Evolutionary conservation across 495 filamentous ascomycete genomes (phyloP).

Genomic region (Corynascus novoguineensis): DNA sequence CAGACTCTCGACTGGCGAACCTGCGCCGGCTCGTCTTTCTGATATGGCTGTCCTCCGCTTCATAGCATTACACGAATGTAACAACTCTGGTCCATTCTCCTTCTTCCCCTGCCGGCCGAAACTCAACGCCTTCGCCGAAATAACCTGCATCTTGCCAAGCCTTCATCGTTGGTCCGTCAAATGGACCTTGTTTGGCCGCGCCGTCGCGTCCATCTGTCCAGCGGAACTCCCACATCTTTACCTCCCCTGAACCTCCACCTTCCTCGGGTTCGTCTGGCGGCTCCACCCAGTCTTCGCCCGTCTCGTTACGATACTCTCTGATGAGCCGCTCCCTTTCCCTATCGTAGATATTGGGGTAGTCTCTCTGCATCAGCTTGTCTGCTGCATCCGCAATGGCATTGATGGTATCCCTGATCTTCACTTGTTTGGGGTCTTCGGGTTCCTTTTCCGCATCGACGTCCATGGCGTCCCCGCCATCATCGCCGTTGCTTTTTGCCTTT

Average conservation of each 20-base stretch:
- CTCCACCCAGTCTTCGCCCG: constrained; percentile 87
- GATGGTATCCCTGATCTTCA: constrained; percentile 62
- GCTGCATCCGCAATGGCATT: constrained; percentile 82
- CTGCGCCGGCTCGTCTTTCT: not conserved
- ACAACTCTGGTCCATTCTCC: constrained; percentile 56
- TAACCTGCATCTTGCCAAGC: constrained; percentile 88
- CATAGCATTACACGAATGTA: constrained; percentile 51
- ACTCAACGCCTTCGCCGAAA: constrained; percentile 91
- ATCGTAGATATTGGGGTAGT: constrained; percentile 84
- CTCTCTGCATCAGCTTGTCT: constrained; percentile 73
- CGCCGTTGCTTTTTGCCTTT: constrained; percentile 33
- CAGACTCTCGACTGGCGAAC: not conserved
- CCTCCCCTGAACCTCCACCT: constrained; percentile 12
- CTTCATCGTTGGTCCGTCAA: constrained; percentile 75
- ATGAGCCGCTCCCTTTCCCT: constrained; percentile 77
- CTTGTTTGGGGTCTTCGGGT: constrained; percentile 64
- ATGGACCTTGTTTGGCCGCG: constrained; percentile 75
- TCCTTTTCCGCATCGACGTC: constrained; percentile 53
- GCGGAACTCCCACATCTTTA: constrained; percentile 77
- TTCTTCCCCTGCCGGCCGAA: constrained; percentile 57
- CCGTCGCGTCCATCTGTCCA: constrained; percentile 89
- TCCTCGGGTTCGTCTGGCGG: constrained; percentile 24
- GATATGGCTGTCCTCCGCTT: not conserved
- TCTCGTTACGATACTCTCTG: constrained; percentile 78
- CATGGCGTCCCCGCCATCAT: constrained; percentile 45